Evolutionary conservation across 352 stramenopile genomes (phyloP).

Genomic region (Globisporangium abappressorium): DNA sequence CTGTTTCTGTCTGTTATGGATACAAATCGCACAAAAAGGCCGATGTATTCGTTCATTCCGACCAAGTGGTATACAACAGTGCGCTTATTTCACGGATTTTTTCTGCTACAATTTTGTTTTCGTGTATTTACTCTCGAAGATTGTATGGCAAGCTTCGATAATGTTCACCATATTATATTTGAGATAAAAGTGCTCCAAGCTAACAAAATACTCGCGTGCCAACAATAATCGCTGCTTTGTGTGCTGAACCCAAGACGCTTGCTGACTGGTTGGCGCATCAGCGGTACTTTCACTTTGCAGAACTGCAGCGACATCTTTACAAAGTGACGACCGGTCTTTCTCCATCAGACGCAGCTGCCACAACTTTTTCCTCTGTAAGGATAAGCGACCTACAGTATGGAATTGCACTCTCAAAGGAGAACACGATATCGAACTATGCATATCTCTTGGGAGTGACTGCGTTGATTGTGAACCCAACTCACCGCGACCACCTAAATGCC

Average conservation of each 20-base stretch:
- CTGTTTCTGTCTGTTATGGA: background rate
- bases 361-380: background rate
- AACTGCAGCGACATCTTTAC: background rate
- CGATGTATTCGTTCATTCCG: background rate
- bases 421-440: background rate
- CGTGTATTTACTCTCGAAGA: background rate
- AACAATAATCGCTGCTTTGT: background rate
- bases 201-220: background rate
- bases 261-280: background rate
- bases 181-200: background rate
- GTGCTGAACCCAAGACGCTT: background rate
- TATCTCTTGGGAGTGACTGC: background rate
- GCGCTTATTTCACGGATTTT: background rate
- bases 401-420: background rate
- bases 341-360: background rate
- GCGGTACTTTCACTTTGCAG: background rate
- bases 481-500: background rate
- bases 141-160: background rate
- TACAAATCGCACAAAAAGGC: background rate
- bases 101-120: background rate
- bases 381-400: background rate
- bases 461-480: background rate
- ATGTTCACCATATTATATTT: too few species aligned
- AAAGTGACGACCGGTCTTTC: background rate
- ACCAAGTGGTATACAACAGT: background rate